Evolutionary conservation across 2,329 filamentous ascomycete species (phyloP).

Genomic region (Clonostachys rhizophaga): DNA sequence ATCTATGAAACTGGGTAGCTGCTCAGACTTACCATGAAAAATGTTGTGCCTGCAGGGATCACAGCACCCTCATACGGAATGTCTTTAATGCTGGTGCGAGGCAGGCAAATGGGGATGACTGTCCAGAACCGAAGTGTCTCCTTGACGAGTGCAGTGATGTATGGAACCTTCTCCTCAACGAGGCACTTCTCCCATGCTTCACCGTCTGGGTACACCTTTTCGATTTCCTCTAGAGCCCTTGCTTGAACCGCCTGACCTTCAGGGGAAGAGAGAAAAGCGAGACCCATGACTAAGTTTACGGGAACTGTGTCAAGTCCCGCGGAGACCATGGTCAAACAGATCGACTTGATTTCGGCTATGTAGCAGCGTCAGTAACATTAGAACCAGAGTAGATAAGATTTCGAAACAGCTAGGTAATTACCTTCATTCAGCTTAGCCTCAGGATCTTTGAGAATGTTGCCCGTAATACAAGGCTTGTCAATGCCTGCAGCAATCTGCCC

Average conservation of each 20-base stretch:
- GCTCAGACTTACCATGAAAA: constrained; percentile 60
- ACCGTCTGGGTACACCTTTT: constrained; percentile 64
- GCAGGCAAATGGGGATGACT: constrained; percentile 75
- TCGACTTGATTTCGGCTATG: constrained; percentile 70
- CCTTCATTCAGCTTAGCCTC: constrained; percentile 33
- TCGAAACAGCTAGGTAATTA: constrained; percentile 4
- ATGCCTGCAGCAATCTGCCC: constrained; percentile 29
- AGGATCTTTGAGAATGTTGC: constrained; percentile 49
- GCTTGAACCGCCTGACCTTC: constrained; percentile 67
- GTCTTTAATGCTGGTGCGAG: constrained; percentile 66
- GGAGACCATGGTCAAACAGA: constrained; percentile 78
- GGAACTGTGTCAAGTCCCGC: constrained; percentile 80
- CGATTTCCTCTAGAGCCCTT: constrained; percentile 65
- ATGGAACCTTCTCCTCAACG: constrained; percentile 70
- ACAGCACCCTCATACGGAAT: constrained; percentile 62
- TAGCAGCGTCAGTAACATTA: not conserved
- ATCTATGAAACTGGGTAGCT: not conserved
- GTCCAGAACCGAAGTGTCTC: constrained; percentile 76
- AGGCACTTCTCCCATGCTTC: constrained; percentile 75
- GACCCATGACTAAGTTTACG: constrained; percentile 73
- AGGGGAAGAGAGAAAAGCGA: constrained; percentile 67
- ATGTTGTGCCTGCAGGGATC: constrained; percentile 72
- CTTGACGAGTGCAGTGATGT: constrained; percentile 73
- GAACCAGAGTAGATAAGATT: not conserved
- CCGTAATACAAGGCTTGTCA: constrained; percentile 34